Percentiles rank a stretch among this genome's conserved stretches.
These are phyloP conservation scores for Nemania sp. DNA, from an alignment of 2,329 filamentous ascomycete species.

Conservation along the genomic window DNA sequence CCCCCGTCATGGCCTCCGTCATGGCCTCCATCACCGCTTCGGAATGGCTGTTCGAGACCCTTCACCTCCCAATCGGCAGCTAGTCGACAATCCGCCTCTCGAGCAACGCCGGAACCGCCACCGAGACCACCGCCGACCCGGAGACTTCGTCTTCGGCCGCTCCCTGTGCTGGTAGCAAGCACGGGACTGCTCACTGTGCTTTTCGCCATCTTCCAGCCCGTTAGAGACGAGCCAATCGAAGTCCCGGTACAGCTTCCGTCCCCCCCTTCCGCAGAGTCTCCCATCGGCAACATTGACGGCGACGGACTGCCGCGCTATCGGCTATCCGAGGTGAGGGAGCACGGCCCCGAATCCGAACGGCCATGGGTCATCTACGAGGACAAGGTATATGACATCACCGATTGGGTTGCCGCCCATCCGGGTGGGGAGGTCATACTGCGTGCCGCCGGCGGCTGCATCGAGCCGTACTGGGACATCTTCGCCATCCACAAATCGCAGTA, in stretches of 20 bases:
- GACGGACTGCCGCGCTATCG: conserved; percentile 53
- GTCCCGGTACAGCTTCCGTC: conserved; percentile 12
- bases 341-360: conserved; percentile 54
- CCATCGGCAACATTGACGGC: conserved; percentile 42
- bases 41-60: conserved; percentile 12
- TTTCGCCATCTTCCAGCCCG: conserved; percentile 36
- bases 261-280: conserved; percentile 17
- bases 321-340: conserved; percentile 56
- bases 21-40: neutral
- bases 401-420: conserved; percentile 68
- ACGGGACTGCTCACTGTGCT: conserved; percentile 36
- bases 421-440: conserved; percentile 70
- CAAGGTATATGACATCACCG: conserved; percentile 72
- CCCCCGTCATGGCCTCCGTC: neutral
- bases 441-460: conserved; percentile 66
- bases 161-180: conserved; percentile 37
- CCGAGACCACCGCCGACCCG: conserved; percentile 13
- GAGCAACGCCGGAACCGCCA: conserved; percentile 4
- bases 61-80: conserved; percentile 26
- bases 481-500: conserved; percentile 69
- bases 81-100: conserved; percentile 25
- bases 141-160: conserved; percentile 25
- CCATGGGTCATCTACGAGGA: conserved; percentile 69
- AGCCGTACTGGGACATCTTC: conserved; percentile 73
- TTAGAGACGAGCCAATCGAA: conserved; percentile 28